phyloP scores from a whole-genome alignment of 805 yeast genomes.

The Kluyveromyces dobzhanskii region DNA sequence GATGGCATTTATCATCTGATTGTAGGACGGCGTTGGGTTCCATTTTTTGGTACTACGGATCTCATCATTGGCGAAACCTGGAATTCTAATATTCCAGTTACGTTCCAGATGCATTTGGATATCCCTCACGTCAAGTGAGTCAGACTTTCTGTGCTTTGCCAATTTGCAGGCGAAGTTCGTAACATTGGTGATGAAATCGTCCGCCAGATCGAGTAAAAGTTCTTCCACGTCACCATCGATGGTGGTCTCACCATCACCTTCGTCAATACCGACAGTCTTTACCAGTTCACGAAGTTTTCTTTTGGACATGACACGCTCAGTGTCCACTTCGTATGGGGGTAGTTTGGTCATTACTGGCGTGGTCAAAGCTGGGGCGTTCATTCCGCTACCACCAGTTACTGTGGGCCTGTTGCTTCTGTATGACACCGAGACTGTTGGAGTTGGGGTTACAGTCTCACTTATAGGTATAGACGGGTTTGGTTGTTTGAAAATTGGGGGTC shows the following conservation, averaged over 20 bases:
- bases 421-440: constrained; percentile 56
- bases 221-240: constrained; percentile 97
- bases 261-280: constrained; percentile 71
- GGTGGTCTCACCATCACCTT: constrained; percentile 82
- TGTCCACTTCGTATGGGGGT: constrained; percentile 76
- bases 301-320: constrained; percentile 78
- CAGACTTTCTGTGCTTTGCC: constrained; percentile 90
- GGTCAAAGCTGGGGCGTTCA: constrained; percentile 58
- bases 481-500: constrained; percentile 31
- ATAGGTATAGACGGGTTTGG: constrained; percentile 60
- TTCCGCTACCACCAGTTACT: constrained; percentile 74
- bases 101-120: constrained; percentile 85
- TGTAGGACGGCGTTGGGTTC: constrained; percentile 54
- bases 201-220: constrained; percentile 82
- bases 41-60: constrained; percentile 69
- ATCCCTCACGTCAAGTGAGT: constrained; percentile 79
- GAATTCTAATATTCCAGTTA: constrained; percentile 91
- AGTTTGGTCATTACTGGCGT: constrained; percentile 68
- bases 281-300: constrained; percentile 85
- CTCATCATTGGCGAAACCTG: constrained; percentile 90
- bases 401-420: constrained; percentile 73
- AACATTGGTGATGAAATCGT: constrained; percentile 86
- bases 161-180: constrained; percentile 89
- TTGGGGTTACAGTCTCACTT: constrained; percentile 57
- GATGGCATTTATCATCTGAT: constrained; percentile 51